Percentiles rank a stretch among this genome's conserved stretches.
phyloP scores from a whole-genome alignment of 345 rosid genomes.

The Hypericum perforatum region DNA sequence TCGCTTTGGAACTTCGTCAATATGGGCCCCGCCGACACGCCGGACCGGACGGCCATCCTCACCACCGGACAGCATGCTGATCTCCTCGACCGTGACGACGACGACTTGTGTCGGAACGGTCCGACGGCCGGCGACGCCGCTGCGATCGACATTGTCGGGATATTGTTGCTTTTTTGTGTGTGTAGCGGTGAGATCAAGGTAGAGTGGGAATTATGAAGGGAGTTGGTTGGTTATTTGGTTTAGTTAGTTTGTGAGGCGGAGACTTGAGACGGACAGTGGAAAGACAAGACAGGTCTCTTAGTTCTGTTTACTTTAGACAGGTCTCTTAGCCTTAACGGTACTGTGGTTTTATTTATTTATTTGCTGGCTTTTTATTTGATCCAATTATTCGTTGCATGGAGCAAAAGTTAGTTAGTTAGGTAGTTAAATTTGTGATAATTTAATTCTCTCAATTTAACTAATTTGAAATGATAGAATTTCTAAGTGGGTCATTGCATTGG shows the following conservation, averaged over 20 bases:
- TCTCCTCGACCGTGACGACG: constrained; percentile 22
- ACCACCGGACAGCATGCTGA: constrained; percentile 5
- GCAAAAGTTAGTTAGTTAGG: no score
- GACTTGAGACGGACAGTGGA: constrained; percentile 14
- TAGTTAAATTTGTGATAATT: no score
- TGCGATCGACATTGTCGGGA: constrained; percentile 34
- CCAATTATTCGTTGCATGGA: no score
- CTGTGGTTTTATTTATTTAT: no score
- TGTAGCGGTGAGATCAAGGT: constrained; percentile 23
- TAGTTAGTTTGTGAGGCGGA: constrained; percentile 20
- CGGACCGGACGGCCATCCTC: constrained; percentile 43
- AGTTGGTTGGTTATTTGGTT: constrained; percentile 1
- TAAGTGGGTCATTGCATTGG: no score
- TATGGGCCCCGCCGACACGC: constrained; percentile 36
- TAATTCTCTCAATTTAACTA: no score
- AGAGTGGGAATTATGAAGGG: constrained; percentile 3
- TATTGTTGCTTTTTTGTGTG: not conserved
- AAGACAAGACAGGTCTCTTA: not conserved
- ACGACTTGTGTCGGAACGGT: constrained; percentile 17
- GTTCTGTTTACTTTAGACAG: no score
- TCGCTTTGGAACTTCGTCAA: constrained; percentile 49
- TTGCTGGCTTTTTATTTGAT: no score
- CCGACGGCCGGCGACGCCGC: constrained; percentile 33
- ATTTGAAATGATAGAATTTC: no score
- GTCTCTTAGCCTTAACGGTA: no score